Evolutionary conservation across 345 rosid species (phyloP), one percentile per base, ranked within the genome.

Genomic region (Carallia pectinifolia): DNA sequence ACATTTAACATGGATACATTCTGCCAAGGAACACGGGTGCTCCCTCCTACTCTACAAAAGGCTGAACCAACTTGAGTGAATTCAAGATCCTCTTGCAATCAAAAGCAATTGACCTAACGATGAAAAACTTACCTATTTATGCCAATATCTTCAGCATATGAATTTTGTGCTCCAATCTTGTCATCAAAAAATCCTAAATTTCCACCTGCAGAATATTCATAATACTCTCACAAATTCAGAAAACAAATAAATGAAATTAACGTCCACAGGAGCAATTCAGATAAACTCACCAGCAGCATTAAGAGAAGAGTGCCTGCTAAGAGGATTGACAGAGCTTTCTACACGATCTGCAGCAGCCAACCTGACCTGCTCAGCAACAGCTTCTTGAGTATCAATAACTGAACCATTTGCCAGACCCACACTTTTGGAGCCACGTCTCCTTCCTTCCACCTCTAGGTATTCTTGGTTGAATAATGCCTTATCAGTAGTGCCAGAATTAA

Each of bases 81-180:
- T 52, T 31, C 61, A 44, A 6, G 18, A 40, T 30, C 6, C n/a
- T 61, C 33, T 55, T 55, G 18, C 19, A 68, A 17, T 39, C 23
- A 36, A 36, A 31, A 33, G 52, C 54, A 48, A 58, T 38, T 7
- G 1, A 31, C 65, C 10, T 61, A 6, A 44, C 39, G 9, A n/a
- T 10, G 31, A 17, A 58, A 58, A 70, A 67, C 90, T 81, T 76
- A 88, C 92, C 75, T 77, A 53, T 77, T 84, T 66, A 73, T 76
- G 52, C 62, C 29, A 16, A 70, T 54, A 64, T 79, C 81, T 37
- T 80, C 90, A 10, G 75, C 27, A 64, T 72, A 79, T 55, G 82
- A 74, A 69, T 77, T 62, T 37, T 58, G 69, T 39, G 66, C 65
- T 65, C 64, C 83, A 71, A 64, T 30, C 69, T 71, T 75, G 68